Percentiles rank a stretch among this genome's conserved stretches.
Evolutionary conservation across 352 stramenopile species (phyloP).

Genomic region (Pythium pectinolyticum): DNA sequence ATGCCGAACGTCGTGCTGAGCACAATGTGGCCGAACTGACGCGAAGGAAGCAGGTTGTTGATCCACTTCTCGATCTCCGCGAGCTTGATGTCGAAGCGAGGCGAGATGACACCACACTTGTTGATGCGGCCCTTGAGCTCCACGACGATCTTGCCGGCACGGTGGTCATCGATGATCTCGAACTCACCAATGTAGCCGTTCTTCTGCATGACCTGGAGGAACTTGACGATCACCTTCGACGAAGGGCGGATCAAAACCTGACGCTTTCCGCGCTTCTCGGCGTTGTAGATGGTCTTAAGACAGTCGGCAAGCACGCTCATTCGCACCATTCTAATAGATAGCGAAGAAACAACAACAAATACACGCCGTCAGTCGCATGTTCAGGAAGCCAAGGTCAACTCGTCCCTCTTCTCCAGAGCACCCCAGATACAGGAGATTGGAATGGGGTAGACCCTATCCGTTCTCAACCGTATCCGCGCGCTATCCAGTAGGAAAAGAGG

Average conservation of each 20-base stretch:
- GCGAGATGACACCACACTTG: conserved; percentile 99
- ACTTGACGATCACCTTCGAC: conserved; percentile 99
- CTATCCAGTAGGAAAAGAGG: conserved; percentile 2
- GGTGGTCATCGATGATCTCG: conserved; percentile 99
- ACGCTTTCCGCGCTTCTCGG: conserved; percentile 99
- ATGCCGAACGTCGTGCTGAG: conserved; percentile 89
- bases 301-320: conserved; percentile 99
- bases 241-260: conserved; percentile 99
- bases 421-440: not conserved
- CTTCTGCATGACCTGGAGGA: conserved; percentile 99
- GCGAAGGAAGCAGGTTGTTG: conserved; percentile 98
- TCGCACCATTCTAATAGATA: conserved; percentile 95
- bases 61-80: conserved; percentile 99
- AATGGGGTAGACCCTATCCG: not conserved
- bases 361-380: conserved; percentile 54
- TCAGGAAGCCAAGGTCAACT: conserved; percentile 60
- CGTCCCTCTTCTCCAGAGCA: conserved; percentile 22
- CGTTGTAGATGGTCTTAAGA: conserved; percentile 99
- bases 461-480: not conserved
- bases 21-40: conserved; percentile 99
- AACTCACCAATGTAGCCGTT: conserved; percentile 99
- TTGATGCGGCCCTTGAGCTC: conserved; percentile 99
- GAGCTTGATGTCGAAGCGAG: conserved; percentile 97
- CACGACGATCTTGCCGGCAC: conserved; percentile 98
- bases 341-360: conserved; percentile 15